Base-by-base conservation (phyloP, 495 filamentous ascomycete species). In the Sordaria brevicollis region DNA sequence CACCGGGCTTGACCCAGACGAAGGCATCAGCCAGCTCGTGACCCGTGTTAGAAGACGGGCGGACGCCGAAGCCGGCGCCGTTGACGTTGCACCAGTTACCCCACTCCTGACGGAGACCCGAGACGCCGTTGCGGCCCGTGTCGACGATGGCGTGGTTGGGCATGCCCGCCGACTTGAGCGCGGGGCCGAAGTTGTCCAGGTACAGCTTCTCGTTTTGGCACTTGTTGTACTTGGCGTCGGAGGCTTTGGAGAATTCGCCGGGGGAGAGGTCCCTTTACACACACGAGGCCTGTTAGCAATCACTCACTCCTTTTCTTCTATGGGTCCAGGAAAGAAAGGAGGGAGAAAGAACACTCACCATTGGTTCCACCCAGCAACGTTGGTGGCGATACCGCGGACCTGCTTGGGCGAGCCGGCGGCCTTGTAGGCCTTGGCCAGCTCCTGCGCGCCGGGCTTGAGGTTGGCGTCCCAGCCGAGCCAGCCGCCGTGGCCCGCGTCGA, bases 11-110 rank as follows among this genome's bases (percentile, higher is more conserved):
- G 74, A 91, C 82, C 92, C 91, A 93, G 78, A 93, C 90, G 81
- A 93, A 92, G 62, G 91, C 89, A 78, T 93, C 91, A 67, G 85
- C 83, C 34, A 91, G 84, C 31, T 82, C 75, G 77, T 85, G 75
- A 68, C 88, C 88, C 8, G 90, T 92, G 70, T 85, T 76, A 38
- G 87, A 83, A 4, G 88, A 89, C 0, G 89, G 89, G 69, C 89
- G 89, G 62, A 85, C 83, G 79, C 92, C 91, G 78, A 93, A 93
- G 36, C 91, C 91, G 66, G 91, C 88, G 72, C 86, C 88, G 71
- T 86, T 87, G 75, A 91, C 86, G 78, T 94, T 94, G 86, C 91
- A 93, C 91, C 92, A 95, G 84, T 94, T 86, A 76, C 91, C 92
- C 90, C 91, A 87, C 72, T 81, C 85, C 71, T 86, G 79, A 76